Base-by-base conservation (phyloP, 352 stramenopile genomes). In the Phytophthora chlamydospora region DNA sequence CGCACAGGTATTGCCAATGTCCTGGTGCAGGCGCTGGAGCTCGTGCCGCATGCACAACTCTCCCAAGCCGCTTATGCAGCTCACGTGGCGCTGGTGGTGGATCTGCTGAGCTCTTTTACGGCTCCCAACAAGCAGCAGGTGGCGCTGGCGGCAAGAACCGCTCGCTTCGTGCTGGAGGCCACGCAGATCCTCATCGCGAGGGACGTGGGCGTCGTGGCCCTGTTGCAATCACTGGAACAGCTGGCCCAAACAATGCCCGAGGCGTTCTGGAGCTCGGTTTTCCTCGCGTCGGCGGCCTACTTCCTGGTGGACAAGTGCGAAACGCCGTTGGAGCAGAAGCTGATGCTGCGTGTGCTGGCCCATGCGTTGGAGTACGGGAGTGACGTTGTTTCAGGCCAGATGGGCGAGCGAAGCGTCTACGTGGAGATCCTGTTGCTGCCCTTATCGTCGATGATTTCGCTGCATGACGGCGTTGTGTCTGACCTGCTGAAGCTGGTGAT, bases 361-460 rank as follows among this genome's bases (percentile, higher is more conserved):
- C 43, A 65, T 9, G 56, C 65, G 2, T 35, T 91, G 10, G 33
- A 56, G 29, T 76, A 68, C 24, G 76, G 65, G 33, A 45, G 36
- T 7, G 32, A 41, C 16, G 27, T 56, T 4, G 19, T 41, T 50
- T 32, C 21, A 14, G 14, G 8, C 33, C n/a, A 40, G 3, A 34
- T 12, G 12, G 42, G 21, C 0, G 33, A 19, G 4, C 77, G 80
- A 3, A 32, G 5, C 19, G 73, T 89, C 1, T 89, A 88, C 46
- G 69, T 88, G 5, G 84, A 91, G 48, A 73, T 66, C 16, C 66
- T 93, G 0, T 24, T 91, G 38, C 35, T 90, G 6, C 80, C 84
- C 14, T 53, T 93, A 8, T 62, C 88, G 6, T 73, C 68, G 4
- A 63, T 87, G 48, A 38, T 90, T 39, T 44, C 75, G 2, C 64